phyloP scores from a whole-genome alignment of 2,329 filamentous ascomycete species.

The Cytospora mali region DNA sequence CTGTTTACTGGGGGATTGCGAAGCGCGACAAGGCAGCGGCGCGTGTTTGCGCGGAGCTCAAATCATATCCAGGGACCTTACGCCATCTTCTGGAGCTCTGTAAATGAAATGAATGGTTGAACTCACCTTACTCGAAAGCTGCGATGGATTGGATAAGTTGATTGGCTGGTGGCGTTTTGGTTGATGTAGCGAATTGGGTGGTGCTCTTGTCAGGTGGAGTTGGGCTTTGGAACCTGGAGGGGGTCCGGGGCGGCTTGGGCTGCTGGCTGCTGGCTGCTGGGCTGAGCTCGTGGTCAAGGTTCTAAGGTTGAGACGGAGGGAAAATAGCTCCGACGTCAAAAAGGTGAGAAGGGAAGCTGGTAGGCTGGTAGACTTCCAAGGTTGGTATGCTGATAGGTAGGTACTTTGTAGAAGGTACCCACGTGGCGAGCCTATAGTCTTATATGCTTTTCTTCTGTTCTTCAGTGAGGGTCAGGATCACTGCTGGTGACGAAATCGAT shows the following conservation, averaged over 20 bases:
- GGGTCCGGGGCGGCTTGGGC: neutral
- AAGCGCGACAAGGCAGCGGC: slow-evolving; percentile 14
- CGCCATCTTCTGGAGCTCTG: slow-evolving; percentile 5
- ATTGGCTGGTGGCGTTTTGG: slow-evolving; percentile 28
- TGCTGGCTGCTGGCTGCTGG: no score
- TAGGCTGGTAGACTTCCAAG: no score
- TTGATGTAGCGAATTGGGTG: slow-evolving; percentile 27
- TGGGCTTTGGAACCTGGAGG: slow-evolving; percentile 19
- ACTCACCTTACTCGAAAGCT: slow-evolving; percentile 28
- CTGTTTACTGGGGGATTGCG: slow-evolving; percentile 26
- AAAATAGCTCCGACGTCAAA: neutral
- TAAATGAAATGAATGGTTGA: slow-evolving; percentile 11
- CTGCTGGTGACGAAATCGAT: slow-evolving; percentile 23
- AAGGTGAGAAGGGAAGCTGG: neutral
- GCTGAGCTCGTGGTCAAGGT: neutral
- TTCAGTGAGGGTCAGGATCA: neutral
- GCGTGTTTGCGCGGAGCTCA: slow-evolving; percentile 8
- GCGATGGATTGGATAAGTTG: slow-evolving; percentile 25
- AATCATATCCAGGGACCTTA: neutral
- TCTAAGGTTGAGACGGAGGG: neutral
- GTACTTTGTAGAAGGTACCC: slow-evolving; percentile 4
- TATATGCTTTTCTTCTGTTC: slow-evolving; percentile 18
- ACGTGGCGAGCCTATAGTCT: slow-evolving; percentile 23
- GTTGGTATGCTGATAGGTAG: no score
- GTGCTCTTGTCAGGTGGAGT: slow-evolving; percentile 27